Evolutionary conservation across 768 basidiomycete species (phyloP).

Genomic region (Coprinopsis marcescibilis): DNA sequence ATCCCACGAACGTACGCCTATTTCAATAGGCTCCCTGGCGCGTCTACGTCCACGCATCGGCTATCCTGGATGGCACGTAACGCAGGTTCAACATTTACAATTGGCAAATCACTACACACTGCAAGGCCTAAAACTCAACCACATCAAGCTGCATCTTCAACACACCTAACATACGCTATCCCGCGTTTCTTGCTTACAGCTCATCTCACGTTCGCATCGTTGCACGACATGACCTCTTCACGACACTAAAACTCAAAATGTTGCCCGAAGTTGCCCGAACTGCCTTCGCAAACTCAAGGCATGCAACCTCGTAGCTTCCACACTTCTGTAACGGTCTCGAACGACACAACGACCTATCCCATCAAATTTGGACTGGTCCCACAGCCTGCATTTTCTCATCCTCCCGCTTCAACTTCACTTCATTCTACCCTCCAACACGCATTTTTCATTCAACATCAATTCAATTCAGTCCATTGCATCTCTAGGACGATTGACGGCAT

Average conservation of each 20-base stretch:
- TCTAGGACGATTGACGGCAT: conserved; percentile 8
- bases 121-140: background rate
- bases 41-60: conserved; percentile 8
- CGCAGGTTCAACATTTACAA: background rate
- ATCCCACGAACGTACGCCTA: conserved; percentile 13
- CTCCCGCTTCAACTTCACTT: conserved; percentile 20
- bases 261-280: background rate
- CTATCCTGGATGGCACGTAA: conserved; percentile 7
- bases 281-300: background rate
- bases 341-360: background rate
- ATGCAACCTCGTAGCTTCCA: background rate
- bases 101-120: background rate
- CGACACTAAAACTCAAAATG: conserved; percentile 2
- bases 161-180: background rate
- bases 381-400: conserved; percentile 1
- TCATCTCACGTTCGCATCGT: background rate
- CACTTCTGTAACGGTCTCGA: conserved; percentile 1
- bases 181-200: conserved; percentile 17
- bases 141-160: background rate
- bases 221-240: conserved; percentile 6
- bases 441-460: conserved; percentile 10
- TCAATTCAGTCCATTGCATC: conserved; percentile 12
- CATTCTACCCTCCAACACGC: conserved; percentile 18
- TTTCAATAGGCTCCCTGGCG: conserved; percentile 4
- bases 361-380: conserved; percentile 6